Percentiles rank a stretch among this genome's conserved stretches.
Evolutionary conservation across 139 green algal genomes (phyloP).

Genomic region (Zygnema cylindricum): DNA sequence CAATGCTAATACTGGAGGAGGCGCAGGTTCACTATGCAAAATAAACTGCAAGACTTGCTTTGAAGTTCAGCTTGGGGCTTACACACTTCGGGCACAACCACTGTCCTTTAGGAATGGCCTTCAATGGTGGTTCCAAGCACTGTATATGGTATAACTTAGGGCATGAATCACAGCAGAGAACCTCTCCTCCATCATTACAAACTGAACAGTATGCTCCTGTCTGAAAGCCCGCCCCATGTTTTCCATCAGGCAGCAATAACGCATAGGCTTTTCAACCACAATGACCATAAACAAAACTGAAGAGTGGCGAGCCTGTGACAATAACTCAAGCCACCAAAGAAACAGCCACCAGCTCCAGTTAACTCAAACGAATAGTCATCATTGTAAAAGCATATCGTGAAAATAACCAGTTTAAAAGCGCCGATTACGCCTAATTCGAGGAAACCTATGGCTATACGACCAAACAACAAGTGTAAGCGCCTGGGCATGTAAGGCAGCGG

Average conservation of each 20-base stretch:
- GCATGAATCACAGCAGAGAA: slow-evolving; percentile 51
- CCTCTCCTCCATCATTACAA: slow-evolving; percentile 30
- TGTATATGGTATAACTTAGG: slow-evolving; percentile 47
- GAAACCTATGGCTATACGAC: too few relatives aligned
- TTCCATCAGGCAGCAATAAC: neutral
- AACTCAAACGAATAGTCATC: neutral
- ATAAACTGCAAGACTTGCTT: neutral
- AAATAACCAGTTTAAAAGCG: neutral
- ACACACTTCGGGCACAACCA: slow-evolving; percentile 30
- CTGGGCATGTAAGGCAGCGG: too few relatives aligned
- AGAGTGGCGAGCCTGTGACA: neutral
- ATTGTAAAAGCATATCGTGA: neutral
- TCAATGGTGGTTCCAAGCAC: slow-evolving; percentile 48
- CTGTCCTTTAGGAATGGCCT: slow-evolving; percentile 28
- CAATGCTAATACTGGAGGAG: too few relatives aligned
- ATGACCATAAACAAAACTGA: neutral
- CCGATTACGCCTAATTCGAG: too few relatives aligned
- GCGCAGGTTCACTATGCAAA: neutral
- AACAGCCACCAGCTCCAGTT: too few relatives aligned
- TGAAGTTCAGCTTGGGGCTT: neutral
- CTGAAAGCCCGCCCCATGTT: slow-evolving; percentile 8
- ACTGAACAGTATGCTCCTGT: neutral
- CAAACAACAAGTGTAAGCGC: too few relatives aligned
- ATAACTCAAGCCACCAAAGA: neutral
- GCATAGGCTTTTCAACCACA: neutral